Base-by-base conservation (phyloP, 441 rosid species). In the Arabidopsis hybrid region DNA sequence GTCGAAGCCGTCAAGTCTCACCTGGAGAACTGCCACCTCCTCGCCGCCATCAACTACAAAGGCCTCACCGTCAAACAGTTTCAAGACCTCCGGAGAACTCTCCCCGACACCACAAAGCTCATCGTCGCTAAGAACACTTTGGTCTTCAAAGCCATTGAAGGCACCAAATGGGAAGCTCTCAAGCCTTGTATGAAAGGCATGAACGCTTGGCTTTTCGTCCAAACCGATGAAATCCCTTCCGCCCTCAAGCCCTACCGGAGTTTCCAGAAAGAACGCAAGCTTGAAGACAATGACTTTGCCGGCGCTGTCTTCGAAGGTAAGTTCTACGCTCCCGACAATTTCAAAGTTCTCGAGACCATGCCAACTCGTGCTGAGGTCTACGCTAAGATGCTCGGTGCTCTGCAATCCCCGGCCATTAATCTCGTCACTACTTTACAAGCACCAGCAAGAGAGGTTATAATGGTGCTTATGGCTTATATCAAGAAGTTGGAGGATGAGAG, bases 181-280 rank as follows among this genome's bases (percentile, higher is more conserved):
- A 85, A 87, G 79, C 97, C 97, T 4, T 95, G 97, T 68, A 95
- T 95, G 99, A 92, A 78, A 60, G 97, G 99, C 7, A 95, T 95
- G 99, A 92, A 95, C 52, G 97, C 86, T 34, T 95, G 97, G 95
- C 87, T 92, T 36, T 95, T 95, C 58, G 97, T 92, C 16, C 97
- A 91, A 64, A 84, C 78, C 11, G 99, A 95, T 69, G 99, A 95
- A 68, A 90, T 95, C 38, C 99, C 97, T 1, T 85, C 86, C 13
- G 92, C 97, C 4, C 73, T 94, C 43, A 92, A 87, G 76, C 99
- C 99, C 5, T 94, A 89, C 72, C 77, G 97, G 79, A 60, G 34
- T n/a, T 94, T 94, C 59, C 91, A 88, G 66, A 90, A 84, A 78
- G 99, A 89, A 73, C 83, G 83, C 39, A 92, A 89, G 80, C 74